phyloP scores from a whole-genome alignment of 1,139 yeast genomes.

The Yamadazyma siamensis region DNA sequence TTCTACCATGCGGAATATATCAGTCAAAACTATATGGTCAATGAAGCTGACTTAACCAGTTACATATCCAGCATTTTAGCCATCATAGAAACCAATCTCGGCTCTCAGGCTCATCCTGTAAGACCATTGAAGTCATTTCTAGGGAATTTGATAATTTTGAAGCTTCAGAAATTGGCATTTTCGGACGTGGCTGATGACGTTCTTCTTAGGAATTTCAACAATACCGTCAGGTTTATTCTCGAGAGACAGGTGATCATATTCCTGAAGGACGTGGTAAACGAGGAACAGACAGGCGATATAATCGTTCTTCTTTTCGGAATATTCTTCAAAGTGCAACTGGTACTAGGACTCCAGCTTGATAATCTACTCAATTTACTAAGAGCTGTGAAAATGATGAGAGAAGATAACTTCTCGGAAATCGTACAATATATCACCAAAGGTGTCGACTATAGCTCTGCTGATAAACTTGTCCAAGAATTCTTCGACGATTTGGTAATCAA shows the following conservation, averaged over 20 bases:
- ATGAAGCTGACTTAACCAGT: constrained; percentile 21
- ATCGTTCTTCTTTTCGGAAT: constrained; percentile 30
- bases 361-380: constrained; percentile 36
- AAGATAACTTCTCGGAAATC: constrained; percentile 21
- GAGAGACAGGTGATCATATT: constrained; percentile 45
- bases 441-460: constrained; percentile 15
- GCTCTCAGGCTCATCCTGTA: constrained; percentile 9
- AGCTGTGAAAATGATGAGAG: constrained; percentile 33
- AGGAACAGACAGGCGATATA: constrained; percentile 28
- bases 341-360: constrained; percentile 19
- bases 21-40: constrained; percentile 23
- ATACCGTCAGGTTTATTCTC: constrained; percentile 29
- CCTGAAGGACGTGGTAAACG: constrained; percentile 26
- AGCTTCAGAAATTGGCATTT: constrained; percentile 19
- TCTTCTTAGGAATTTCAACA: too few relatives aligned
- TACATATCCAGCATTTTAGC: constrained; percentile 30
- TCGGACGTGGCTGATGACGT: constrained; percentile 6
- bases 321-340: constrained; percentile 19
- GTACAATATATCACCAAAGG: constrained; percentile 16
- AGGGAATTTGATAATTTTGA: constrained; percentile 28
- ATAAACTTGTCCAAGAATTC: constrained; percentile 23
- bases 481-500: constrained; percentile 27
- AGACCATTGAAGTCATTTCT: constrained; percentile 21
- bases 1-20: constrained; percentile 22
- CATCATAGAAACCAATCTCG: constrained; percentile 28